Base-by-base conservation (phyloP, 345 rosid genomes). In the Euphorbia peplus region DNA sequence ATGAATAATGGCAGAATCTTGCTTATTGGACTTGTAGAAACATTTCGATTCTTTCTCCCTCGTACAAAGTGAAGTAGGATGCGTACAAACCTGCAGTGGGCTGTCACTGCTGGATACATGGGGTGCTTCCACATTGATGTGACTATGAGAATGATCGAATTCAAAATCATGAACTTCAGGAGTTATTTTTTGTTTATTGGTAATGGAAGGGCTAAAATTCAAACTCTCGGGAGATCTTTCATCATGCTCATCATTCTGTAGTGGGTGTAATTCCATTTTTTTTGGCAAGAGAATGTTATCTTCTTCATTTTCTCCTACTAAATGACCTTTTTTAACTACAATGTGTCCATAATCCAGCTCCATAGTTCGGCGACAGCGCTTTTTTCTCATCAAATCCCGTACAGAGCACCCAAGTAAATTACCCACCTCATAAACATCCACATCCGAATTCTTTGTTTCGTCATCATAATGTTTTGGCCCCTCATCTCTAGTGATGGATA, bases 301-400 rank as follows among this genome's bases (percentile, higher is more conserved):
- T 53, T 46, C 64, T 50, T 75, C 71, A 26, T 69, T 76, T 50
- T 60, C 79, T 61, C 68, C 80, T 30, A 41, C 72, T 55, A 73
- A 66, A 73, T 56, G 46, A 71, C 70, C 73, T 50, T 73, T 85
- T 61, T 79, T 77, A 35, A 63, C 70, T 54, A 79, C 73, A 70
- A 51, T 24, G 74, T 75, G 71, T 5, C 70, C 83, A 74, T 65
- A 69, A 70, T 68, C 87, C 67, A 74, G 73, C 24, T 82, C 69
- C 26, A 81, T 80, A 70, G 75, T 76, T 52, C 67, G 85, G 78
- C 70, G 61, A 75, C 72, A 54, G 58, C 97, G 85, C 76, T 88
- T 91, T 77, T 72, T 85, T 66, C 97, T 85, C 97, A 91, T 93
- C 87, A 93, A 77, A 72, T 91, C 97, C 63, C 98, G 86, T 41